Evolutionary conservation across 805 yeast species (phyloP).

Genomic region (Huiozyma naganishii): DNA sequence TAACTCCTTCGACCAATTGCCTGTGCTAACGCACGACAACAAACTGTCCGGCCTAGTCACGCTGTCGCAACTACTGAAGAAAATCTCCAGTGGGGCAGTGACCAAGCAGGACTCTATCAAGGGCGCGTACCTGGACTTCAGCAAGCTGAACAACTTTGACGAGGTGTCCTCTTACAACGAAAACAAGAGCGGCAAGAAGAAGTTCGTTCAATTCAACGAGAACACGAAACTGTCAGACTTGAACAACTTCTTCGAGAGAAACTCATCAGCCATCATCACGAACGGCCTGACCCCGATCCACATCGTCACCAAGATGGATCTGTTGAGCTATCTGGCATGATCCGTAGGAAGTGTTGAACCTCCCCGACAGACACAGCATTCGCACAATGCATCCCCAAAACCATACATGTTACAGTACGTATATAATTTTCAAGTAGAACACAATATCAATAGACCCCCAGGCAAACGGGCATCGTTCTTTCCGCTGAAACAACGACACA

Average conservation of each 20-base stretch:
- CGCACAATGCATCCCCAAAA: no score
- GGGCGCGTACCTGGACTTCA: conserved; percentile 53
- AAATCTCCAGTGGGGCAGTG: conserved; percentile 50
- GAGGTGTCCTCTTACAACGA: conserved; percentile 53
- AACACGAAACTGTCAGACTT: conserved; percentile 56
- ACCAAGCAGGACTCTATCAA: conserved; percentile 44
- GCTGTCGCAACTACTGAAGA: conserved; percentile 57
- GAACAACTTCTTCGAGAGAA: conserved; percentile 72
- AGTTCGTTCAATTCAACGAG: conserved; percentile 54
- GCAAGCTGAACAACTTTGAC: conserved; percentile 51
- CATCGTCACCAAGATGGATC: conserved; percentile 80
- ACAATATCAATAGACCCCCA: background rate
- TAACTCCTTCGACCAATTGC: conserved; percentile 78
- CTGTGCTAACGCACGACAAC: conserved; percentile 50
- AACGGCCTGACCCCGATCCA: conserved; percentile 68
- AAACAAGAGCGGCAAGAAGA: conserved; percentile 51
- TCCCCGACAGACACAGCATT: no score
- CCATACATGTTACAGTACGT: no score
- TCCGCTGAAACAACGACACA: background rate
- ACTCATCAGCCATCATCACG: conserved; percentile 75
- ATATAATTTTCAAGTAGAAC: background rate
- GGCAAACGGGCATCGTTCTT: background rate
- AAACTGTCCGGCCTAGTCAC: conserved; percentile 69
- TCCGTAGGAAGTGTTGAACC: background rate
- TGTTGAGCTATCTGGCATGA: conserved; percentile 41